These are phyloP conservation scores for Colletotrichum australisinense DNA, from an alignment of 2,329 filamentous ascomycete genomes.

Conservation along the genomic window DNA sequence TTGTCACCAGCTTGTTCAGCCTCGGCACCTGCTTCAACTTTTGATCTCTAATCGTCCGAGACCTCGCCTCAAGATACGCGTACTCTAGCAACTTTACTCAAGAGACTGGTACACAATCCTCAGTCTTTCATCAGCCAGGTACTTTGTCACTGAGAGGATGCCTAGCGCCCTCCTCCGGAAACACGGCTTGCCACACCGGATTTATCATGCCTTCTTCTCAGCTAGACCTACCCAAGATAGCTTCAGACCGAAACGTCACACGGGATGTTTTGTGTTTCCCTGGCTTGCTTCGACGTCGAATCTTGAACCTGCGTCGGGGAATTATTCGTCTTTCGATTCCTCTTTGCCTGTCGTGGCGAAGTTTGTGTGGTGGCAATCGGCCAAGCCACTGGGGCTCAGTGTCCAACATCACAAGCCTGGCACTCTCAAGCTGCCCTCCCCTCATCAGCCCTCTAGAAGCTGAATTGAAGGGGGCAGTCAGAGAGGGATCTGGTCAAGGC, in stretches of 20 bases:
- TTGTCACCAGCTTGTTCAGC: not conserved
- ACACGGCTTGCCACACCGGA: not conserved
- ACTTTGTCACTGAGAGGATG: not conserved
- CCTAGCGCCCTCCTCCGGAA: not conserved
- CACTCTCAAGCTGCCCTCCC: not conserved
- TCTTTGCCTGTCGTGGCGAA: not conserved
- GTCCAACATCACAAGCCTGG: not conserved
- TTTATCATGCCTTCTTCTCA: not conserved
- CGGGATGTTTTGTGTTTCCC: not conserved
- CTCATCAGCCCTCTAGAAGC: not conserved
- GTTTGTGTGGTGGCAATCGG: not conserved
- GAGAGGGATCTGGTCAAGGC: not conserved
- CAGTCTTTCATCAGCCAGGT: not conserved
- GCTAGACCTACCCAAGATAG: not conserved
- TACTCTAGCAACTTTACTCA: not conserved
- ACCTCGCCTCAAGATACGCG: constrained; percentile 3
- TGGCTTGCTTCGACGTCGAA: not conserved
- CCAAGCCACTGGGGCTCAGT: not conserved
- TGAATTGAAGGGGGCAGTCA: not conserved
- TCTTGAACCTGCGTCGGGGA: constrained; percentile 22
- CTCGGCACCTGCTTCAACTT: constrained; percentile 15
- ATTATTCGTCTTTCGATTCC: not conserved
- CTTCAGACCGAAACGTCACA: not conserved
- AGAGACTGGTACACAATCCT: not conserved
- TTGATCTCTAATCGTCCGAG: not conserved